Evolutionary conservation across 2,329 filamentous ascomycete species (phyloP).

Genomic region (Fusarium chlamydosporum): DNA sequence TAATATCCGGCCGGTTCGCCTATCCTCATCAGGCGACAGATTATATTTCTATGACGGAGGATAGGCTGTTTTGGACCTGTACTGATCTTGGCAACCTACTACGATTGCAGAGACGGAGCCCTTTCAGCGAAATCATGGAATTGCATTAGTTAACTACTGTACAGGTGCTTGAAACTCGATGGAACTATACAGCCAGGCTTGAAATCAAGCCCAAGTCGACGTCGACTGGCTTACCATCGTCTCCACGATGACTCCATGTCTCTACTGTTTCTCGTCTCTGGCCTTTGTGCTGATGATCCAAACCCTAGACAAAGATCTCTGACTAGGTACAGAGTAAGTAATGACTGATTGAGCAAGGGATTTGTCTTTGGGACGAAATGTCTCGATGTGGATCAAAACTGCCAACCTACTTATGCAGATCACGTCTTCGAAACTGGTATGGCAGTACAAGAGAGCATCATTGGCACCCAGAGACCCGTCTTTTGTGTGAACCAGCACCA

Average conservation of each 20-base stretch:
- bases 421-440: slow-evolving; percentile 10
- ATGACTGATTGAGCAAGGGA: background rate
- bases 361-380: background rate
- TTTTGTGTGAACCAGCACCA: slow-evolving; percentile 24
- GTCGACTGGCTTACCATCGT: background rate
- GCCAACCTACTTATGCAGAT: background rate
- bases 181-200: background rate
- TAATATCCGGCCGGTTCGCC: slow-evolving; percentile 12
- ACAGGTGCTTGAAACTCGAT: background rate
- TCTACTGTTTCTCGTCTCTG: background rate
- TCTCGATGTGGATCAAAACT: background rate
- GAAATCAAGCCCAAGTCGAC: background rate
- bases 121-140: background rate
- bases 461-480: slow-evolving; percentile 11
- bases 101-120: slow-evolving; percentile 1
- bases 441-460: slow-evolving; percentile 20
- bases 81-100: slow-evolving; percentile 34
- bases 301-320: background rate
- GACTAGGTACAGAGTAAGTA: background rate
- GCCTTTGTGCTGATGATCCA: background rate
- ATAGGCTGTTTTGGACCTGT: slow-evolving; percentile 19
- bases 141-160: background rate
- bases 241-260: background rate
- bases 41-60: slow-evolving; percentile 17
- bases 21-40: slow-evolving; percentile 10